These are phyloP conservation scores for Colletotrichum sp. DNA, from an alignment of 2,329 filamentous ascomycete genomes.

Conservation along the genomic window DNA sequence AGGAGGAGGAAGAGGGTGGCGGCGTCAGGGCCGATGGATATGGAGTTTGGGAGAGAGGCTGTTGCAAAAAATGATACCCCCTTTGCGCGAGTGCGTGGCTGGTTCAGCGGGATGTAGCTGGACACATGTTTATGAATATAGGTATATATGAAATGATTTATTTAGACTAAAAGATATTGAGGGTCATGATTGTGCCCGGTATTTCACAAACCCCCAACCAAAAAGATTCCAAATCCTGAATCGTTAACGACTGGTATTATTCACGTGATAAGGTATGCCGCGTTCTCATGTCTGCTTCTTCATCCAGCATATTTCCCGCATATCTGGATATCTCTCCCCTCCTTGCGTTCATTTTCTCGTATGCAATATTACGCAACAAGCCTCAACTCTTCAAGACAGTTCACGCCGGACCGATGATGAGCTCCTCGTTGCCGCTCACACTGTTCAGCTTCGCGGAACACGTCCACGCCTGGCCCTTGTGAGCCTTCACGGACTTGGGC, in stretches of 20 bases:
- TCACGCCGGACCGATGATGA: background rate
- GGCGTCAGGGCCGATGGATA: background rate
- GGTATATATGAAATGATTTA: background rate
- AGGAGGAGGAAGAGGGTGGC: background rate
- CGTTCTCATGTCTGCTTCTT: background rate
- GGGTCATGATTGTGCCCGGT: background rate
- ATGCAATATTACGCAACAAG: background rate
- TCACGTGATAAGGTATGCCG: background rate
- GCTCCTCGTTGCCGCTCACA: background rate
- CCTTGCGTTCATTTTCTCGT: background rate
- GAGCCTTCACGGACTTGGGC: slow-evolving; percentile 35
- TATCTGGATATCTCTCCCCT: background rate
- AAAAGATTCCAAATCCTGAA: background rate
- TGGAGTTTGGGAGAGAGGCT: background rate
- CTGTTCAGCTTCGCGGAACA: background rate
- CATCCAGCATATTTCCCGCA: slow-evolving; percentile 1
- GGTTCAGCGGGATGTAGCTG: background rate
- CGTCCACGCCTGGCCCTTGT: slow-evolving; percentile 23
- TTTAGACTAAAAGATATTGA: background rate
- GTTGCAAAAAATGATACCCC: background rate
- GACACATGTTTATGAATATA: background rate
- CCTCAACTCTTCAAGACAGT: background rate
- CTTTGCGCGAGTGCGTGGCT: background rate
- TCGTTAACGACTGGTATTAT: slow-evolving; percentile 13
- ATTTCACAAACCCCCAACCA: background rate